Evolutionary conservation across 768 basidiomycete genomes (phyloP).

Genomic region (Pleurotus pulmonarius): DNA sequence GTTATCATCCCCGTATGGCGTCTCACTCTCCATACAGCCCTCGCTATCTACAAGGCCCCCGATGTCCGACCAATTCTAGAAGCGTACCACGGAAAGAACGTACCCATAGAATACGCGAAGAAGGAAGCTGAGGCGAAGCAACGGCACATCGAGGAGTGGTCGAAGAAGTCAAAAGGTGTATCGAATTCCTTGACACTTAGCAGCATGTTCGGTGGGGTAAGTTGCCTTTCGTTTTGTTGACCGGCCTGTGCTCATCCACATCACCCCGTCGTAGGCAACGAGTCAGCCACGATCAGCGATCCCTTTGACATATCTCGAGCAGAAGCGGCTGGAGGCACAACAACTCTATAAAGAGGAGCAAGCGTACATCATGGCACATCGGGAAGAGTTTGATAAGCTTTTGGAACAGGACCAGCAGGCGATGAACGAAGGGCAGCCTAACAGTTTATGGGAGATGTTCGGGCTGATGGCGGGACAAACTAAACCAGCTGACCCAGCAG

Average conservation of each 20-base stretch:
- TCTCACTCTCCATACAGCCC: constrained; percentile 47
- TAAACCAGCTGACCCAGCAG: neutral
- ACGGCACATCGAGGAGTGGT: constrained; percentile 80
- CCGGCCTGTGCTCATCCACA: neutral
- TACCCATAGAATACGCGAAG: constrained; percentile 85
- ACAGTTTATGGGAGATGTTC: constrained; percentile 46
- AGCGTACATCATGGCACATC: constrained; percentile 42
- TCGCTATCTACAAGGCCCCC: constrained; percentile 83
- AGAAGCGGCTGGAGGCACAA: constrained; percentile 50
- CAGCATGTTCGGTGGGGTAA: constrained; percentile 35
- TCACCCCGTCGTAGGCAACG: neutral
- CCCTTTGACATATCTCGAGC: constrained; percentile 51
- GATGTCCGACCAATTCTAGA: constrained; percentile 88
- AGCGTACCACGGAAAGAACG: constrained; percentile 83
- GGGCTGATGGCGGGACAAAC: constrained; percentile 19
- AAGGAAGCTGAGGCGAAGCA: constrained; percentile 82
- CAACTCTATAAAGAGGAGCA: constrained; percentile 45
- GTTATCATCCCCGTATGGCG: neutral
- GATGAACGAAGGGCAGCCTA: constrained; percentile 40
- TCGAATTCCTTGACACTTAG: constrained; percentile 29
- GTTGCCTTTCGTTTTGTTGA: constrained; percentile 2
- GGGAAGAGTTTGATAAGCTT: constrained; percentile 39
- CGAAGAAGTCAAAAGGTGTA: constrained; percentile 36
- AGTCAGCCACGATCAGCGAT: constrained; percentile 12
- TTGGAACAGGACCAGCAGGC: constrained; percentile 37